Base-by-base conservation (phyloP, 352 stramenopile species). In the Thraustotheca clavata region DNA sequence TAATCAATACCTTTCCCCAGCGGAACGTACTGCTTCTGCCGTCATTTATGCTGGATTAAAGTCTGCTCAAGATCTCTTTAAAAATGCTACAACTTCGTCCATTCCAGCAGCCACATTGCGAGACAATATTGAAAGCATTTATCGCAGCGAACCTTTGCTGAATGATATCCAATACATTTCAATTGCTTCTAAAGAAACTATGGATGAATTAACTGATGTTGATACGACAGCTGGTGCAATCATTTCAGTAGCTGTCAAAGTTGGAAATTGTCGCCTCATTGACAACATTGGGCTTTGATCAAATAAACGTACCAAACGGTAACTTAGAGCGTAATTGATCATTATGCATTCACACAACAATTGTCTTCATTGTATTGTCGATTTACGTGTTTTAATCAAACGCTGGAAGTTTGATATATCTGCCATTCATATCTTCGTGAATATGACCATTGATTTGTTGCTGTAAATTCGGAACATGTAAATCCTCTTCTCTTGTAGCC, bases 191-290 rank as follows among this genome's bases (percentile, higher is more conserved):
- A 94, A 88, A 49, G 76, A 93, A 43, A 98, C 89, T 4, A 98
- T 99, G 94, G 76, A 92, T 54, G 91, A 98, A 67, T 67, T 98
- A 24, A 69, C 88, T 20, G 65, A 86, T 11, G 79, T 97, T 11
- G 69, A 81, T 12, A 75, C 60, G 33, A 68, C 57, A 6, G 71
- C 88, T 39, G 86, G 86, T 36, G 80, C 83, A n/a, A 78, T 99
- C 59, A 75, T 99, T 57, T 99, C 96, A 4, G 74, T 98, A 31
- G 96, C 96, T 1, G 87, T 97, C 39, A 96, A 96, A 55, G 73
- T 99, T 52, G 97, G 96, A 36, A 86, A 87, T 12, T 97, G 97
- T 41, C 88, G 97, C 48, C 81, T 99, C 47, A 99, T 99, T 73
- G 97, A 99, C 74, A 99, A 98, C 68, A 91, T 99, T 35, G 77